Evolutionary conservation across 257 asterid genomes (phyloP).

Genomic region (Misopates orontium): DNA sequence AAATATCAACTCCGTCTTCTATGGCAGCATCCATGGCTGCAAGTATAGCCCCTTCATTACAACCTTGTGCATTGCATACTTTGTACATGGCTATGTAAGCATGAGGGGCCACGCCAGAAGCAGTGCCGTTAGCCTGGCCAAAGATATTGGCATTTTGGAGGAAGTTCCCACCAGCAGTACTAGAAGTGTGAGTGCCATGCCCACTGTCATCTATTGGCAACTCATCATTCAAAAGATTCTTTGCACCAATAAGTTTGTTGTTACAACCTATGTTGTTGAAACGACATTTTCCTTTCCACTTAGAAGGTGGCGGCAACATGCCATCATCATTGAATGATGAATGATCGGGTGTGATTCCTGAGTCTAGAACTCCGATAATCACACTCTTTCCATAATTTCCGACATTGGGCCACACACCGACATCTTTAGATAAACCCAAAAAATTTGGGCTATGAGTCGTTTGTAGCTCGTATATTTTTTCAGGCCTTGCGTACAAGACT

Average conservation of each 20-base stretch:
- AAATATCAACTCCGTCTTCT: slow-evolving; percentile 36
- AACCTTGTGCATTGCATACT: slow-evolving; percentile 23
- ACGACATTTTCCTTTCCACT: slow-evolving; percentile 44
- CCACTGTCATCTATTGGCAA: slow-evolving; percentile 30
- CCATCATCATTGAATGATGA: slow-evolving; percentile 39
- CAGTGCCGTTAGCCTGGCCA: slow-evolving; percentile 30
- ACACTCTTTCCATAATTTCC: slow-evolving; percentile 34
- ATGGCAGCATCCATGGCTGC: slow-evolving; percentile 37
- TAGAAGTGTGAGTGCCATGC: slow-evolving; percentile 34
- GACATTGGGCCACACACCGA: no score
- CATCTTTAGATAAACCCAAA: no score
- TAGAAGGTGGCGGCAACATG: slow-evolving; percentile 39
- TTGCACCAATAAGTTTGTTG: slow-evolving; percentile 34
- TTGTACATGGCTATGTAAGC: slow-evolving; percentile 39
- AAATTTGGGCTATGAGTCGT: no score
- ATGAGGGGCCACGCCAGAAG: slow-evolving; percentile 32
- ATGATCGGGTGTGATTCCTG: slow-evolving; percentile 35
- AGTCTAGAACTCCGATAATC: slow-evolving; percentile 34
- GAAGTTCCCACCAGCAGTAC: slow-evolving; percentile 27
- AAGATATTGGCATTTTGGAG: slow-evolving; percentile 16
- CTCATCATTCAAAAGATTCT: not conserved
- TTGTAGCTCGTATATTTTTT: no score
- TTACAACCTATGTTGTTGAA: slow-evolving; percentile 13
- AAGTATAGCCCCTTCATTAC: slow-evolving; percentile 27
- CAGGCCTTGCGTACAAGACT: no score